Evolutionary conservation across 202 grass and related monocot species (phyloP).

Genomic region (Carex arenaria): DNA sequence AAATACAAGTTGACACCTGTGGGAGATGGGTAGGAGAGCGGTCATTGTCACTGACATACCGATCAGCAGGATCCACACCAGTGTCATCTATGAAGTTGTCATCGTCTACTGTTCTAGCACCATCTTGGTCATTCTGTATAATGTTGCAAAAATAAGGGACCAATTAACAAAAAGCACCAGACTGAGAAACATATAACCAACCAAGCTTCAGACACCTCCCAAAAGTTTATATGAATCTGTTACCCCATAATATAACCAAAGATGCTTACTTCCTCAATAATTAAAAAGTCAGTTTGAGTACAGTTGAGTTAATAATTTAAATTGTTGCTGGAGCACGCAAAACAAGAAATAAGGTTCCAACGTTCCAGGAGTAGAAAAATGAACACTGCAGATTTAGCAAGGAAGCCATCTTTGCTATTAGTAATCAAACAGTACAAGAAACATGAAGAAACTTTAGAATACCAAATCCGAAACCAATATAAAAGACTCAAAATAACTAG

Average conservation of each 20-base stretch:
- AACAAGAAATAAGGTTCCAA: neutral
- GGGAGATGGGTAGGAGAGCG: slow-evolving; percentile 55
- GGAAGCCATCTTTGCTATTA: neutral
- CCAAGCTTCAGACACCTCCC: neutral
- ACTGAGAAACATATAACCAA: neutral
- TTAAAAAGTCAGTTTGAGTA: neutral
- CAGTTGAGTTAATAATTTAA: neutral
- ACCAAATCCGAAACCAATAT: neutral
- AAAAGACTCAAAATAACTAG: neutral
- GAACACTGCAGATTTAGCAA: too few species aligned
- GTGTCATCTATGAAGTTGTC: slow-evolving; percentile 97
- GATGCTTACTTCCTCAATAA: neutral
- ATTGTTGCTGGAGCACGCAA: neutral
- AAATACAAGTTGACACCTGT: slow-evolving; percentile 46
- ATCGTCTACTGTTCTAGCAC: slow-evolving; percentile 72
- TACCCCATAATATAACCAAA: neutral
- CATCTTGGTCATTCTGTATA: slow-evolving; percentile 90
- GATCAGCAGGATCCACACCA: slow-evolving; percentile 80
- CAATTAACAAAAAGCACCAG: neutral
- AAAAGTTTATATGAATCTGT: neutral
- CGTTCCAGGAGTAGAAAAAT: too few species aligned
- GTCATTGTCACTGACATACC: slow-evolving; percentile 84
- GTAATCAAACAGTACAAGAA: neutral
- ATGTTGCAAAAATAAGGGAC: neutral
- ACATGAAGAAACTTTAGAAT: neutral